These are phyloP conservation scores for Colletotrichum sublineola DNA, from an alignment of 2,329 filamentous ascomycete species.

Conservation along the genomic window DNA sequence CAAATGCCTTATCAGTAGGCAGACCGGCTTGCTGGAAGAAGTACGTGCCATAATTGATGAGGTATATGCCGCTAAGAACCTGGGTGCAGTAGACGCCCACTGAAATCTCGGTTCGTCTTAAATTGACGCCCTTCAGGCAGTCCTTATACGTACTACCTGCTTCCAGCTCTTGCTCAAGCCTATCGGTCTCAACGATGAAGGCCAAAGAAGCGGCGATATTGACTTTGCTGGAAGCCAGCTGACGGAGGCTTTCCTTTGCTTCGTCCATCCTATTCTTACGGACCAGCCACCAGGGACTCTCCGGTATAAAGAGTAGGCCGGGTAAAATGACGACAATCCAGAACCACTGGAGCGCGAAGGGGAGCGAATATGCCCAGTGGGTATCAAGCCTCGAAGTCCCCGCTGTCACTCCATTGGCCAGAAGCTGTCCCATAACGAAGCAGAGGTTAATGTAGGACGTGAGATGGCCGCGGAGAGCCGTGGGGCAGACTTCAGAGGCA, in stretches of 20 bases:
- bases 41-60: slow-evolving; percentile 74
- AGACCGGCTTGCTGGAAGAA: slow-evolving; percentile 63
- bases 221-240: slow-evolving; percentile 61
- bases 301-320: slow-evolving; percentile 61
- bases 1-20: slow-evolving; percentile 53
- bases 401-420: slow-evolving; percentile 63
- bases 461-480: slow-evolving; percentile 68
- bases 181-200: slow-evolving; percentile 70
- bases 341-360: slow-evolving; percentile 65
- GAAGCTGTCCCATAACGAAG: slow-evolving; percentile 72
- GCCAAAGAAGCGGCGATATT: slow-evolving; percentile 64
- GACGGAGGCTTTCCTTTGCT: slow-evolving; percentile 55
- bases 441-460: slow-evolving; percentile 73
- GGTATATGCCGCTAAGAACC: slow-evolving; percentile 73
- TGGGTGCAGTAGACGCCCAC: slow-evolving; percentile 75
- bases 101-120: slow-evolving; percentile 68
- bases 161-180: slow-evolving; percentile 65
- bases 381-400: slow-evolving; percentile 55
- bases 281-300: slow-evolving; percentile 65
- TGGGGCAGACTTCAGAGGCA: slow-evolving; percentile 71
- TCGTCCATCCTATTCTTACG: slow-evolving; percentile 57
- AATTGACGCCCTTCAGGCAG: slow-evolving; percentile 63
- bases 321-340: slow-evolving; percentile 61
- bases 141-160: slow-evolving; percentile 64
- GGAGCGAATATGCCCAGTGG: slow-evolving; percentile 65